Percentiles rank a stretch among this genome's conserved stretches.
These are phyloP conservation scores for Sisymbrium altissimum DNA, from an alignment of 345 rosid genomes.

Conservation along the genomic window DNA sequence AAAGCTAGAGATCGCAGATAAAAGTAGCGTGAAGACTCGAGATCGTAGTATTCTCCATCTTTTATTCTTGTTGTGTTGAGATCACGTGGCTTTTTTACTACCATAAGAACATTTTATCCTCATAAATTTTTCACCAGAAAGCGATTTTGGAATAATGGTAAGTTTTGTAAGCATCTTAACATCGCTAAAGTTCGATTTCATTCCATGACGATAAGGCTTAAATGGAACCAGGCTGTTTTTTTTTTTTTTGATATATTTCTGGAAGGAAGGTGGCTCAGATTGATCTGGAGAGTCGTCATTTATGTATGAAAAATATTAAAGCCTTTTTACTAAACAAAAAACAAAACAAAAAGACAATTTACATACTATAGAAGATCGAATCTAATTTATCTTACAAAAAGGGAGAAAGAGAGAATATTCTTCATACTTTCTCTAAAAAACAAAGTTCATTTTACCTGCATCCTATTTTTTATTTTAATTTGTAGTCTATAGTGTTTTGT, in stretches of 20 bases:
- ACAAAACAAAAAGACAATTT: no score
- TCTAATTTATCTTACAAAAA: no score
- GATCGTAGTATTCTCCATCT: slow-evolving; percentile 6
- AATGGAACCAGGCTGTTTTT: not conserved
- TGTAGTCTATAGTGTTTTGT: no score
- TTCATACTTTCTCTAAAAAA: no score
- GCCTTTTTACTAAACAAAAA: no score
- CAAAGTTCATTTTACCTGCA: no score
- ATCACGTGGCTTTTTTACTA: slow-evolving; percentile 13
- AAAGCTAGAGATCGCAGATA: no score
- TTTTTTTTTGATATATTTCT: not conserved
- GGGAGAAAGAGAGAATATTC: no score
- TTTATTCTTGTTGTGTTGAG: not conserved
- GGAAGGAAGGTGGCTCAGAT: not conserved
- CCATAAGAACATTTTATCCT: not conserved
- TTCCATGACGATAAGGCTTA: slow-evolving; percentile 24
- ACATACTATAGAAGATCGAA: no score
- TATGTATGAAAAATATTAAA: no score
- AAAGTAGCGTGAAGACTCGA: not conserved
- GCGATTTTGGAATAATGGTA: slow-evolving; percentile 11
- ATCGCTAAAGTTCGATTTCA: slow-evolving; percentile 3
- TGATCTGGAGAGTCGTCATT: slow-evolving; percentile 19
- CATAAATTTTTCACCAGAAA: no score
- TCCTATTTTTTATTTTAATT: no score
- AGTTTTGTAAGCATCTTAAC: not conserved